Conservation (phyloP, 2,329 filamentous ascomycete species). For the Dactylellina haptotyla region DNA sequence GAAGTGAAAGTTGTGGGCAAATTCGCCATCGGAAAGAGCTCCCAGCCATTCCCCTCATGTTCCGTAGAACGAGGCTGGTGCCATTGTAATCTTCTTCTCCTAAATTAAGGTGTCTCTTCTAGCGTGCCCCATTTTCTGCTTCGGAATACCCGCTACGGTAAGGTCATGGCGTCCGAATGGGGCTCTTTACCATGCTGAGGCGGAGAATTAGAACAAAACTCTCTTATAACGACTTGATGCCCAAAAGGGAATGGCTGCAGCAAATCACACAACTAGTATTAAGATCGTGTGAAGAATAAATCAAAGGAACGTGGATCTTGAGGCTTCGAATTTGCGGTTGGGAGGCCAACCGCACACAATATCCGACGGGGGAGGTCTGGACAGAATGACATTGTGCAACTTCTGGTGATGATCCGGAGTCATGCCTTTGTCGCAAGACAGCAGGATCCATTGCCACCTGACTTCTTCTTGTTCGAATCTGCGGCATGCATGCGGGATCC, state of each 20-base stretch:
- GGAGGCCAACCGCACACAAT: neutral
- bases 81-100: neutral
- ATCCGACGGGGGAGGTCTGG: neutral
- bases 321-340: constrained; percentile 1
- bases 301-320: no score
- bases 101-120: neutral
- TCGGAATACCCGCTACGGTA: constrained; percentile 17
- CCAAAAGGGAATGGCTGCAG: no score
- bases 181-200: neutral
- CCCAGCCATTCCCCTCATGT: neutral
- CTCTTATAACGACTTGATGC: no score
- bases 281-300: no score
- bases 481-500: neutral
- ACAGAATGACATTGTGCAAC: neutral
- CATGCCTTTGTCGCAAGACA: neutral
- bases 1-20: neutral
- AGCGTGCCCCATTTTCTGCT: neutral
- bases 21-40: neutral
- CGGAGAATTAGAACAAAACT: constrained; percentile 5
- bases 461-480: neutral
- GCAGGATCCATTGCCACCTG: no score
- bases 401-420: neutral
- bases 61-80: neutral
- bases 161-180: neutral
- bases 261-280: no score